Evolutionary conservation across 2,329 filamentous ascomycete species (phyloP).

Genomic region (Trichoderma breve): DNA sequence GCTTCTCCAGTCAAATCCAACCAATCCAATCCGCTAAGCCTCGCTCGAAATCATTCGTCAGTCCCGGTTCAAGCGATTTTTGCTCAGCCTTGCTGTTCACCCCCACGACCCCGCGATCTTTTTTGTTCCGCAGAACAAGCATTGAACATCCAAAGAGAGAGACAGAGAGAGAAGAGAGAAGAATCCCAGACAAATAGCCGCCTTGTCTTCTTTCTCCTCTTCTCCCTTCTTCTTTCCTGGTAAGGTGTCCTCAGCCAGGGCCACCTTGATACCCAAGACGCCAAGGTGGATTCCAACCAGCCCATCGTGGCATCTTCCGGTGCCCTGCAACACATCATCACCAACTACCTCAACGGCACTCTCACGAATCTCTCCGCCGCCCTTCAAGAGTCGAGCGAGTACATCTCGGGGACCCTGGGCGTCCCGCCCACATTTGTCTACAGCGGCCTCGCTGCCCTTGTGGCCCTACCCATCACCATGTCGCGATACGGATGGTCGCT

Average conservation of each 20-base stretch:
- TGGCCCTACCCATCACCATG: slow-evolving; percentile 54
- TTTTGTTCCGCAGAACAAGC: background rate
- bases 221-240: background rate
- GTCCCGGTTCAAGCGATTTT: background rate
- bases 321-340: slow-evolving; percentile 60
- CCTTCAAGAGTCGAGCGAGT: slow-evolving; percentile 50
- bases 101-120: slow-evolving; percentile 19
- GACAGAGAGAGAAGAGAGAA: background rate
- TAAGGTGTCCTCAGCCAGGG: slow-evolving; percentile 37
- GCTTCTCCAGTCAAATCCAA: background rate
- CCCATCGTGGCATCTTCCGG: slow-evolving; percentile 59
- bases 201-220: background rate
- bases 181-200: background rate
- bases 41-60: slow-evolving; percentile 10
- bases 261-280: slow-evolving; percentile 38
- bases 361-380: slow-evolving; percentile 48
- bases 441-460: slow-evolving; percentile 48
- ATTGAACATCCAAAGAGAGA: background rate
- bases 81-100: slow-evolving; percentile 19
- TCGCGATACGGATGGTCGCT: slow-evolving; percentile 53
- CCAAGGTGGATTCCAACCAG: slow-evolving; percentile 63
- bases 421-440: slow-evolving; percentile 50
- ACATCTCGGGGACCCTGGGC: slow-evolving; percentile 51
- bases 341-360: slow-evolving; percentile 56
- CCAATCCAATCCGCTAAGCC: background rate